A percentile compares a stretch with the other conserved stretches of the same genome.
phyloP scores from a whole-genome alignment of 2,329 filamentous ascomycete genomes.

The Balansia obtecta region DNA sequence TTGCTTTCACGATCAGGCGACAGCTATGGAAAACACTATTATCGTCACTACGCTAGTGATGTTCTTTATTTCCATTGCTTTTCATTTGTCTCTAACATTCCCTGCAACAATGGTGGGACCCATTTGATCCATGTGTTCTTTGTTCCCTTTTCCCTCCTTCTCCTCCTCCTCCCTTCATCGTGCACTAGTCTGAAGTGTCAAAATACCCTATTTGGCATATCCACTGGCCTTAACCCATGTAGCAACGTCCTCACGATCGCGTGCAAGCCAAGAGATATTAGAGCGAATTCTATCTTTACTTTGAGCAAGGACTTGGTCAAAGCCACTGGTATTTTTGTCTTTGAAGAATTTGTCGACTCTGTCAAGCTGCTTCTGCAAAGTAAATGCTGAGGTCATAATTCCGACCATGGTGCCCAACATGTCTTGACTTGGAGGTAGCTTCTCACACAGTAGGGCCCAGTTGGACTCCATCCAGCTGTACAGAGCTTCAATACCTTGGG shows the following conservation, averaged over 20 bases:
- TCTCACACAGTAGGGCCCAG: conserved; percentile 74
- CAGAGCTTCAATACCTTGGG: conserved; percentile 66
- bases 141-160: no score
- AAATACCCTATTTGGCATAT: conserved; percentile 5
- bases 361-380: conserved; percentile 60
- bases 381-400: conserved; percentile 73
- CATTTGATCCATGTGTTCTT: no score
- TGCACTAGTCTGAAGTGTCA: background rate
- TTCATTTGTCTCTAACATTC: background rate
- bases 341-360: conserved; percentile 72
- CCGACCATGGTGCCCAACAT: conserved; percentile 78
- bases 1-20: no score
- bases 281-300: conserved; percentile 73
- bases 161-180: background rate
- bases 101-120: no score
- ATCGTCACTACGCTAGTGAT: no score
- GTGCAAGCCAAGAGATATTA: conserved; percentile 38
- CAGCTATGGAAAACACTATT: no score
- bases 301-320: conserved; percentile 81
- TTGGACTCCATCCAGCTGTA: conserved; percentile 77
- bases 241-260: conserved; percentile 14
- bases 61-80: background rate
- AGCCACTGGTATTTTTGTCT: conserved; percentile 70
- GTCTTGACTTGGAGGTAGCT: conserved; percentile 72
- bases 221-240: conserved; percentile 15